Conservation (phyloP, 169 alveolate species). For the Plasmodium vinckei region DNA sequence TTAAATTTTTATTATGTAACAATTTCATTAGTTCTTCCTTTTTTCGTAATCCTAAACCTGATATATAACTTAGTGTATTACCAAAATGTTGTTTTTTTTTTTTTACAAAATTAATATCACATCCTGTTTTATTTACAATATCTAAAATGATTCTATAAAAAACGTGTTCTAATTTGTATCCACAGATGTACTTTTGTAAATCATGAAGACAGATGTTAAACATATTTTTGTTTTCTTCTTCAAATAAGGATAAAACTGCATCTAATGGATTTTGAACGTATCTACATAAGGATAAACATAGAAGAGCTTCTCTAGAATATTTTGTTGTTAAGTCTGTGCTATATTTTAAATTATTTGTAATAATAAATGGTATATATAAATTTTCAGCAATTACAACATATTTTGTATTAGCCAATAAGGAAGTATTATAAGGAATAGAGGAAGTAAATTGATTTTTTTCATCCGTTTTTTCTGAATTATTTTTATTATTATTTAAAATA, state of each 20-base stretch:
- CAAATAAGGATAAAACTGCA: constrained; percentile 82
- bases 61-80: constrained; percentile 29
- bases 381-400: constrained; percentile 31
- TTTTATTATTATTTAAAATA: constrained; percentile 4
- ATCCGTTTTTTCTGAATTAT: not conserved
- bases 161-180: constrained; percentile 49
- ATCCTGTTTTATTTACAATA: constrained; percentile 67
- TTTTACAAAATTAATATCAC: constrained; percentile 58
- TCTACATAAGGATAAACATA: constrained; percentile 78
- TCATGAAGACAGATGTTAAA: constrained; percentile 84
- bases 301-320: constrained; percentile 57
- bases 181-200: constrained; percentile 80
- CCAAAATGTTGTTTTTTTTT: constrained; percentile 67
- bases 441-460: not conserved
- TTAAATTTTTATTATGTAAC: constrained; percentile 45
- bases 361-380: constrained; percentile 46
- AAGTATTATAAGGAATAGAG: not conserved
- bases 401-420: not conserved
- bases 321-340: constrained; percentile 35
- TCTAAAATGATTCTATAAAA: constrained; percentile 47
- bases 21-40: constrained; percentile 61
- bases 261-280: constrained; percentile 80
- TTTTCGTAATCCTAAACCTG: constrained; percentile 64
- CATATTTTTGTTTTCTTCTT: constrained; percentile 78
- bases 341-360: constrained; percentile 50